Evolutionary conservation across 768 basidiomycete genomes (phyloP).

Genomic region (Tulasnella sp.): DNA sequence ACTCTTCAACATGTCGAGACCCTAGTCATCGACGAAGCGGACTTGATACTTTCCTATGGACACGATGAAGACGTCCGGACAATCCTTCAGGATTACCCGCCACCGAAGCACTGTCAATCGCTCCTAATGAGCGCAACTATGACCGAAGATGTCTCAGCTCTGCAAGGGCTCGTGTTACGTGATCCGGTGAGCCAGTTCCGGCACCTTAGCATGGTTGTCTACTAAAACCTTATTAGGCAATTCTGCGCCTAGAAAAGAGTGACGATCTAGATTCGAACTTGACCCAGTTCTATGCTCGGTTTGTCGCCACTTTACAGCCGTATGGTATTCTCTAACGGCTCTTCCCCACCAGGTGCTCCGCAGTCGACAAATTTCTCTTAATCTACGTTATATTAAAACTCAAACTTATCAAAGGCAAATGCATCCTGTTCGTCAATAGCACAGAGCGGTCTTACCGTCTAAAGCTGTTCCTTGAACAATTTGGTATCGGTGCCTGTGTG

Average conservation of each 20-base stretch:
- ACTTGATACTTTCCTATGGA: constrained; percentile 92
- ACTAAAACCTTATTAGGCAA: constrained; percentile 39
- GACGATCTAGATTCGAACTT: constrained; percentile 71
- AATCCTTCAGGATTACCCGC: constrained; percentile 47
- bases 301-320: constrained; percentile 19
- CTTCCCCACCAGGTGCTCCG: constrained; percentile 49
- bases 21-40: constrained; percentile 94
- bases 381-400: constrained; percentile 95
- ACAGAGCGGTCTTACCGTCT: constrained; percentile 89
- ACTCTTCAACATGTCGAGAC: constrained; percentile 57
- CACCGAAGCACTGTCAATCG: constrained; percentile 75
- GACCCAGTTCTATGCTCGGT: constrained; percentile 78
- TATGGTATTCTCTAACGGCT: neutral
- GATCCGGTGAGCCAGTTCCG: constrained; percentile 53
- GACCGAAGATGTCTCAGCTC: constrained; percentile 85
- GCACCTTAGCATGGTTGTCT: neutral
- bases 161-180: constrained; percentile 78
- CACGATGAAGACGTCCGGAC: constrained; percentile 81
- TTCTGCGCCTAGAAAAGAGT: constrained; percentile 76
- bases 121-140: constrained; percentile 97
- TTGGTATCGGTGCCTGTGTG: constrained; percentile 91
- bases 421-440: constrained; percentile 91
- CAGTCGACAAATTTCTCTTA: constrained; percentile 94
- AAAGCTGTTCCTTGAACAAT: constrained; percentile 97
- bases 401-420: constrained; percentile 90